A percentile compares a stretch with the other conserved stretches of the same genome.
phyloP scores from a whole-genome alignment of 805 yeast species.

The Kurtzmaniella cleridarum region DNA sequence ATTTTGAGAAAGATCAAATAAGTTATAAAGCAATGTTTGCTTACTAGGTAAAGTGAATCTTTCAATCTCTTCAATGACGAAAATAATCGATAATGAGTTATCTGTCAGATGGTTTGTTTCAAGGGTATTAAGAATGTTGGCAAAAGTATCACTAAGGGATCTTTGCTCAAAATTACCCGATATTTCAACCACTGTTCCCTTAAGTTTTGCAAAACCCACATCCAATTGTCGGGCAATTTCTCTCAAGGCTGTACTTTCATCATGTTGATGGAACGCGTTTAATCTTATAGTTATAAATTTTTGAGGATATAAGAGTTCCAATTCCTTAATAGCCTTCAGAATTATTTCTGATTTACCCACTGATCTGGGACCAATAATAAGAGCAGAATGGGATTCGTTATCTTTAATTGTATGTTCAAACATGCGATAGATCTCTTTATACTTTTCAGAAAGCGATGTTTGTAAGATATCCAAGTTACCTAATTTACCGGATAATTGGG shows the following conservation, averaged over 20 bases:
- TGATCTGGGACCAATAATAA: slow-evolving; percentile 75
- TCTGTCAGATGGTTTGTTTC: slow-evolving; percentile 27
- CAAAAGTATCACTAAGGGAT: slow-evolving; percentile 56
- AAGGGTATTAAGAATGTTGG: slow-evolving; percentile 48
- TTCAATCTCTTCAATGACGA: slow-evolving; percentile 84
- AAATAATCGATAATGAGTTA: slow-evolving; percentile 53
- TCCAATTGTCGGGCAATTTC: slow-evolving; percentile 86
- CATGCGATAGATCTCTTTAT: slow-evolving; percentile 49
- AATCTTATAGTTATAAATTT: slow-evolving; percentile 60
- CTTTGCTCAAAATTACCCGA: slow-evolving; percentile 39
- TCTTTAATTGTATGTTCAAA: slow-evolving; percentile 60
- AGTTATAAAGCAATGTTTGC: slow-evolving; percentile 81
- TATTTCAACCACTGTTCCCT: slow-evolving; percentile 9
- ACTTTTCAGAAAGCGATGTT: slow-evolving; percentile 23
- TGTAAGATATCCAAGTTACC: slow-evolving; percentile 13
- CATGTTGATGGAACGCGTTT: slow-evolving; percentile 66
- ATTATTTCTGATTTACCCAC: slow-evolving; percentile 70
- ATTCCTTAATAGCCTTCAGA: slow-evolving; percentile 46
- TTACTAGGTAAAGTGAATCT: slow-evolving; percentile 63
- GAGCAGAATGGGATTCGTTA: slow-evolving; percentile 75
- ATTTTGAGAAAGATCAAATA: slow-evolving; percentile 80
- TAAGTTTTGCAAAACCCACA: slow-evolving; percentile 15
- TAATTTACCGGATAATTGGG: slow-evolving; percentile 15
- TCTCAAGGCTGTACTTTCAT: slow-evolving; percentile 74
- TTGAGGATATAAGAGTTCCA: slow-evolving; percentile 36